These are phyloP conservation scores for Trichoderma orchidacearum DNA, from an alignment of 495 filamentous ascomycete genomes.

Conservation along the genomic window DNA sequence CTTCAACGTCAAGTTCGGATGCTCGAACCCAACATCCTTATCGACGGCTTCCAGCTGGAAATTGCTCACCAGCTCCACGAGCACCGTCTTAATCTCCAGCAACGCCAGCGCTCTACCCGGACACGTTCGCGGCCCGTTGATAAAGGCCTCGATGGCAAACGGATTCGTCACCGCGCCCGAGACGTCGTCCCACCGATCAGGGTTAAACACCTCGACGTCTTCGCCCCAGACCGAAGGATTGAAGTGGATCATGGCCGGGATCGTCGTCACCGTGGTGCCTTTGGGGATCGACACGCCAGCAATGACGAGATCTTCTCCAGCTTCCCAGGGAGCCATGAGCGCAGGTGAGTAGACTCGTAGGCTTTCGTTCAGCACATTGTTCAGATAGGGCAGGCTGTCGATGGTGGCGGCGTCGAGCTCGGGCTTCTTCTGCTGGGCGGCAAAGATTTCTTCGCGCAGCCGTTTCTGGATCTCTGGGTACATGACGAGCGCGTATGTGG, in stretches of 20 bases:
- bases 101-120: slow-evolving; percentile 13
- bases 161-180: slow-evolving; percentile 5
- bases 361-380: slow-evolving; percentile 23
- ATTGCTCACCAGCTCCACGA: slow-evolving; percentile 13
- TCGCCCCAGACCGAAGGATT: slow-evolving; percentile 19
- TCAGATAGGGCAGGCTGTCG: slow-evolving; percentile 18
- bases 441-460: slow-evolving; percentile 14
- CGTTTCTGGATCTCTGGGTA: slow-evolving; percentile 9
- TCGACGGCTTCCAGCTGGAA: slow-evolving; percentile 10
- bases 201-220: slow-evolving; percentile 14
- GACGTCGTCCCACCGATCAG: slow-evolving; percentile 19
- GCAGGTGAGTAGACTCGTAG: slow-evolving; percentile 22
- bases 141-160: slow-evolving; percentile 16
- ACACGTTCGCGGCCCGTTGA: slow-evolving; percentile 17
- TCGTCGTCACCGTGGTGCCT: slow-evolving; percentile 16
- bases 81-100: slow-evolving; percentile 11
- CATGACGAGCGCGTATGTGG: slow-evolving; percentile 7
- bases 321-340: slow-evolving; percentile 3
- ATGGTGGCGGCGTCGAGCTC: slow-evolving; percentile 14
- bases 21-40: slow-evolving; percentile 10
- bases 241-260: slow-evolving; percentile 11
- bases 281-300: slow-evolving; percentile 15
- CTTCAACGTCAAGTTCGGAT: slow-evolving; percentile 14
- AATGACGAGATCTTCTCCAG: slow-evolving; percentile 12
- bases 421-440: slow-evolving; percentile 7